Evolutionary conservation across 1,284 basidiomycete species (phyloP).

Genomic region (Tetrapyrgos nigripes): DNA sequence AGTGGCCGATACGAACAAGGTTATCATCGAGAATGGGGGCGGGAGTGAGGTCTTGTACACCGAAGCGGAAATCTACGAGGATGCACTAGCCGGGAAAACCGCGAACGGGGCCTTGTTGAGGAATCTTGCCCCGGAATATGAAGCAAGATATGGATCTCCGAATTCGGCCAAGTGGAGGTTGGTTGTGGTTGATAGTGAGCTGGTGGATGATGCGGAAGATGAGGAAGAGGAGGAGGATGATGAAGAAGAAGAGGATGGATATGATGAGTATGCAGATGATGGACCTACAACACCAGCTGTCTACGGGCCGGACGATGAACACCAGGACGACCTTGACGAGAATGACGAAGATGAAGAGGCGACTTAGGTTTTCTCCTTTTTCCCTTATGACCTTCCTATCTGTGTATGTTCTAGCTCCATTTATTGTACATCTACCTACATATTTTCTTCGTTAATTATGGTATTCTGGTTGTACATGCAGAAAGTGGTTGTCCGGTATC

Average conservation of each 20-base stretch:
- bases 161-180: conserved; percentile 20
- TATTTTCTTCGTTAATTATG: background rate
- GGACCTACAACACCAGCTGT: too few species aligned
- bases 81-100: background rate
- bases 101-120: conserved; percentile 3
- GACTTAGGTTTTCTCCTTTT: background rate
- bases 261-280: conserved; percentile 27
- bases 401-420: background rate
- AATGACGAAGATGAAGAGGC: background rate
- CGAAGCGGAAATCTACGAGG: too few species aligned
- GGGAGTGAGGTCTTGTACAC: too few species aligned
- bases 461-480: background rate
- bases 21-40: too few species aligned
- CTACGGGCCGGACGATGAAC: conserved; percentile 1
- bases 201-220: conserved; percentile 29
- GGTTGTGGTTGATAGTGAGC: conserved; percentile 30
- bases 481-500: conserved; percentile 5
- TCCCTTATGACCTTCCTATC: too few species aligned
- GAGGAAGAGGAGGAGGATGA: conserved; percentile 36
- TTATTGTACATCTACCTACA: background rate
- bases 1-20: background rate
- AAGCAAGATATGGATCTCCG: conserved; percentile 20
- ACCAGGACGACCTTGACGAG: background rate
- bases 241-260: conserved; percentile 32
- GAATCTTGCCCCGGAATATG: conserved; percentile 4